These are phyloP conservation scores for Rutstroemia sp. DNA, from an alignment of 2,329 filamentous ascomycete genomes.

Conservation along the genomic window DNA sequence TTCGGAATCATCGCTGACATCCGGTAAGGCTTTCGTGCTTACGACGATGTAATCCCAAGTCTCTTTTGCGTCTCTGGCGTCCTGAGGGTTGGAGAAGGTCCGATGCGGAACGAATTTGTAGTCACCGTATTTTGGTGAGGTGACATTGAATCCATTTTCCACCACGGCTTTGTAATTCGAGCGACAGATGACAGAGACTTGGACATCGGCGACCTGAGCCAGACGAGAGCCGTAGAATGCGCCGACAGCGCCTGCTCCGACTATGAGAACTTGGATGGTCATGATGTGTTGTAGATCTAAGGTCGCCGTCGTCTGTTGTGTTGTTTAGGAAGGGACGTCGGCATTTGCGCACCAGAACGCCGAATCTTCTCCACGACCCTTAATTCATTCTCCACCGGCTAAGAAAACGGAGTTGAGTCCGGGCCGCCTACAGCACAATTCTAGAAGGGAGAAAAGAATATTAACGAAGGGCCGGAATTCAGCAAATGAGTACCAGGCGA, in stretches of 20 bases:
- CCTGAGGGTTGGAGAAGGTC: conserved; percentile 53
- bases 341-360: not conserved
- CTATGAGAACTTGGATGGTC: conserved; percentile 49
- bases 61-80: conserved; percentile 26
- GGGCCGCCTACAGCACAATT: too few relatives aligned
- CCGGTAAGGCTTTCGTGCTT: conserved; percentile 28
- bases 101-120: conserved; percentile 55
- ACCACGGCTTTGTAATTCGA: conserved; percentile 64
- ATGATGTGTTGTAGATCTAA: conserved; percentile 6
- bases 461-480: too few relatives aligned
- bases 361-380: too few relatives aligned
- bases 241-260: conserved; percentile 60
- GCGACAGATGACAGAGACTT: conserved; percentile 63
- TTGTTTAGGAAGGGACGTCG: not conserved
- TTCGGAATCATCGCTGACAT: conserved; percentile 25
- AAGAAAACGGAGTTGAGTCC: too few relatives aligned
- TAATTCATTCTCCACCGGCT: too few relatives aligned
- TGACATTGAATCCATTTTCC: conserved; percentile 52
- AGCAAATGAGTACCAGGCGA: too few relatives aligned
- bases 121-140: conserved; percentile 59
- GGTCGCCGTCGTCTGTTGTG: too few relatives aligned
- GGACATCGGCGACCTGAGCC: conserved; percentile 45
- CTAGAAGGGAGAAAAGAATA: too few relatives aligned
- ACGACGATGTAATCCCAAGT: conserved; percentile 36
- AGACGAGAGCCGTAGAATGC: conserved; percentile 66